Percentiles rank a stretch among this genome's conserved stretches.
Conservation (phyloP, 192 early-diverging fungal species). For the Coemansia sp. region DNA sequence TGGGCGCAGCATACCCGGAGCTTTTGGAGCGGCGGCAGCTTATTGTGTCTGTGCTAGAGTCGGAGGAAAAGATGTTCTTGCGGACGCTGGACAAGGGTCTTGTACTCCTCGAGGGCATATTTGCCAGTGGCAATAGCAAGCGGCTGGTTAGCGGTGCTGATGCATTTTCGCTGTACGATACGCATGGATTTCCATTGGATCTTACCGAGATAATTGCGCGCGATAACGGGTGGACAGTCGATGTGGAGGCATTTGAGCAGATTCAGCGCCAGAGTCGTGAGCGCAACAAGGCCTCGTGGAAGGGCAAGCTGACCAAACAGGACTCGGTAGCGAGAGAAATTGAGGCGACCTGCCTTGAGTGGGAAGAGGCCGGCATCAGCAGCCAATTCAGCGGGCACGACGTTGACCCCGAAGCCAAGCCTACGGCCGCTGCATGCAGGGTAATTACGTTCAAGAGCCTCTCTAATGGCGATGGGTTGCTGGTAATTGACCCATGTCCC, state of each 20-base stretch:
- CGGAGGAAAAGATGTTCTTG: conserved; percentile 89
- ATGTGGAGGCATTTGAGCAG: conserved; percentile 75
- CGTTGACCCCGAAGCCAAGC: conserved; percentile 60
- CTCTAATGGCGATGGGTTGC: conserved; percentile 52
- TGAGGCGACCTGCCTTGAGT: conserved; percentile 75
- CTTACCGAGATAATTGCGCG: conserved; percentile 96
- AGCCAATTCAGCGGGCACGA: conserved; percentile 81
- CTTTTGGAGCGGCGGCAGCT: conserved; percentile 67
- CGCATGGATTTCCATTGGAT: conserved; percentile 97
- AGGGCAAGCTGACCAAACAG: conserved; percentile 54
- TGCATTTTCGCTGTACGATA: conserved; percentile 95
- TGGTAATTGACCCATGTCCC: conserved; percentile 90
- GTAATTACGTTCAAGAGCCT: conserved; percentile 28
- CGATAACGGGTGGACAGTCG: conserved; percentile 80
- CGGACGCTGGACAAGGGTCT: conserved; percentile 93
- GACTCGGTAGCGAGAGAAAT: conserved; percentile 81
- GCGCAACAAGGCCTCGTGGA: conserved; percentile 59
- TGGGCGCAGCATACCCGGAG: conserved; percentile 93
- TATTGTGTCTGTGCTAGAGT: conserved; percentile 84
- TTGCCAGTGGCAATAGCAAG: conserved; percentile 46
- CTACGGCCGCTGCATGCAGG: conserved; percentile 60
- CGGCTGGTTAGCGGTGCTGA: conserved; percentile 73
- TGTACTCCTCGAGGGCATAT: conserved; percentile 81
- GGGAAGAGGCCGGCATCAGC: conserved; percentile 69
- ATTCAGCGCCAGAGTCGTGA: conserved; percentile 80